These are phyloP conservation scores for Halenospora varia DNA, from an alignment of 495 filamentous ascomycete species.

Conservation along the genomic window DNA sequence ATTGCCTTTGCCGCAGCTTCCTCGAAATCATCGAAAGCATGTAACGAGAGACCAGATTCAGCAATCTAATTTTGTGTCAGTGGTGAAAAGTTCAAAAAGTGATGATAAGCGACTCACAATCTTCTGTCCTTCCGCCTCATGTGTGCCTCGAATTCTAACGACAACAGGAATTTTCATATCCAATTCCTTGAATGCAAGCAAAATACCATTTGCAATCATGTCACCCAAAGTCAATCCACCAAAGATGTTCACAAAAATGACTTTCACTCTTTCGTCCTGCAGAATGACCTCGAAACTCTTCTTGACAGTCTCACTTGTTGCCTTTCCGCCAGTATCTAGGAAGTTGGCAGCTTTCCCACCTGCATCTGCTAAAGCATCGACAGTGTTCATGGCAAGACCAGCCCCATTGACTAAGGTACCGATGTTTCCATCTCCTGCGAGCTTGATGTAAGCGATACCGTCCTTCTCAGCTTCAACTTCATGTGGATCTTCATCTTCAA, in stretches of 20 bases:
- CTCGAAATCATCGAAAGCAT: constrained; percentile 80
- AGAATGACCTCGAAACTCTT: constrained; percentile 69
- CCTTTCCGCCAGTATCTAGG: constrained; percentile 87
- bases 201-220: constrained; percentile 84
- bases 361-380: constrained; percentile 67
- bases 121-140: constrained; percentile 70
- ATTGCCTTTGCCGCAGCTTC: constrained; percentile 74
- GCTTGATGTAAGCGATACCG: constrained; percentile 49
- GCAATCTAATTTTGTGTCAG: constrained; percentile 47
- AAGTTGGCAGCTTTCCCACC: constrained; percentile 73
- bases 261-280: constrained; percentile 64
- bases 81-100: neutral
- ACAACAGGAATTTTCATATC: constrained; percentile 70
- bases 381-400: constrained; percentile 89
- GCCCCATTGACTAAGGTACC: constrained; percentile 61
- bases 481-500: constrained; percentile 44
- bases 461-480: constrained; percentile 64
- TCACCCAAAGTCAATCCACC: constrained; percentile 79
- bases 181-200: constrained; percentile 73
- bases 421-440: constrained; percentile 25
- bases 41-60: constrained; percentile 66
- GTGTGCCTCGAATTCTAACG: constrained; percentile 79
- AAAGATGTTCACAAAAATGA: constrained; percentile 87
- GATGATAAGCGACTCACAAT: constrained; percentile 48
- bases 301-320: constrained; percentile 80